phyloP scores from a whole-genome alignment of 331 rosid species.

The Arachis monticola region DNA sequence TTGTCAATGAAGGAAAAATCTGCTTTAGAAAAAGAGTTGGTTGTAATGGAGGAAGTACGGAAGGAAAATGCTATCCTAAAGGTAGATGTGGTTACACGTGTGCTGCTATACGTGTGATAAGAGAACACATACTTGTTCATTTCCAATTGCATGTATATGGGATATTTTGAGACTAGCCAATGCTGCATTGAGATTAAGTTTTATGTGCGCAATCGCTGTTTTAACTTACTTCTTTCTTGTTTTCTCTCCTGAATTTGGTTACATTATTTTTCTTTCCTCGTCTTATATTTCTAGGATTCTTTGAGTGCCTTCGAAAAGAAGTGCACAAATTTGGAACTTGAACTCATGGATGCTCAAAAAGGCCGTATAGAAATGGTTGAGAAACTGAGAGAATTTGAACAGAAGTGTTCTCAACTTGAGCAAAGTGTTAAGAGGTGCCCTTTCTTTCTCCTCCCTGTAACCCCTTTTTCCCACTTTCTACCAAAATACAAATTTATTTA shows the following conservation, averaged over 20 bases:
- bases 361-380: constrained; percentile 50
- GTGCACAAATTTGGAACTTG: constrained; percentile 57
- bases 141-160: constrained; percentile 8
- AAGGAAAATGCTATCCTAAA: constrained; percentile 76
- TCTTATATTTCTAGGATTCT: constrained; percentile 56
- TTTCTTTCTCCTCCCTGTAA: neutral
- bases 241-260: constrained; percentile 29
- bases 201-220: neutral
- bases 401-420: constrained; percentile 71
- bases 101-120: constrained; percentile 5
- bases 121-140: constrained; percentile 5
- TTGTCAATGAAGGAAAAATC: constrained; percentile 78
- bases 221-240: constrained; percentile 17
- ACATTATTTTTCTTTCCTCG: constrained; percentile 28
- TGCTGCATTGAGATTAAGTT: constrained; percentile 14
- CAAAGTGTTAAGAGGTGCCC: constrained; percentile 69
- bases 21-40: constrained; percentile 78
- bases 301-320: constrained; percentile 76
- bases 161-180: constrained; percentile 3
- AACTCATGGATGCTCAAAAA: constrained; percentile 65
- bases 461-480: neutral
- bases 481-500: constrained; percentile 4
- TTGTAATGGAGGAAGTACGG: constrained; percentile 65
- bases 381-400: constrained; percentile 73
- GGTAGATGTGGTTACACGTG: constrained; percentile 38